phyloP scores from a whole-genome alignment of 1,284 basidiomycete genomes.

The Abortiporus biennis region DNA sequence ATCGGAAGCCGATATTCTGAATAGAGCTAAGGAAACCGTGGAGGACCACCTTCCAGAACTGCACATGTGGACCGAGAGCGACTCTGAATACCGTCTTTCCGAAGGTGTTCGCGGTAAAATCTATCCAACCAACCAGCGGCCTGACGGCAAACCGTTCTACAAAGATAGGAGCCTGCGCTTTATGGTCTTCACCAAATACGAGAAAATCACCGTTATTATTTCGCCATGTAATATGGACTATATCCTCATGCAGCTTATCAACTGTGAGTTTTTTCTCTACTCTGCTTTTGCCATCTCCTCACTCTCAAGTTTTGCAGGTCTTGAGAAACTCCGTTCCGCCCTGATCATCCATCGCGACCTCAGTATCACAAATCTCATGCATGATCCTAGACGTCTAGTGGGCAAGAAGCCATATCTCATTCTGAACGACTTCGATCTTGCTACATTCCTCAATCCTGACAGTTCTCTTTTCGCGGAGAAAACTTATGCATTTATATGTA shows the following conservation, averaged over 20 bases:
- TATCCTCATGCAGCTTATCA: slow-evolving; percentile 5
- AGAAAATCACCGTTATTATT: slow-evolving; percentile 2
- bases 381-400: not conserved
- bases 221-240: slow-evolving; percentile 7
- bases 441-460: not conserved
- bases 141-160: slow-evolving; percentile 1
- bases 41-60: slow-evolving; percentile 3
- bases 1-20: not conserved
- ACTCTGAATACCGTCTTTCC: not conserved
- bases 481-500: no score
- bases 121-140: not conserved
- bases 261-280: slow-evolving; percentile 8
- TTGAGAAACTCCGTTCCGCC: slow-evolving; percentile 7
- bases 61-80: slow-evolving; percentile 1
- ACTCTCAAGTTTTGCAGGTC: slow-evolving; percentile 1
- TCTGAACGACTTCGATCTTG: slow-evolving; percentile 12
- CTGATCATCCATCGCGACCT: slow-evolving; percentile 11
- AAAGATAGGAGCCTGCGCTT: slow-evolving; percentile 5
- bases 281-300: not conserved
- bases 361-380: slow-evolving; percentile 12
- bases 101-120: slow-evolving; percentile 1
- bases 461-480: not conserved
- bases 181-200: slow-evolving; percentile 7
- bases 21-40: not conserved
- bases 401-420: slow-evolving; percentile 2